A percentile compares a stretch with the other conserved stretches of the same genome.
Evolutionary conservation across 176 grass and related monocot species (phyloP).

Genomic region (Chloris gayana): DNA sequence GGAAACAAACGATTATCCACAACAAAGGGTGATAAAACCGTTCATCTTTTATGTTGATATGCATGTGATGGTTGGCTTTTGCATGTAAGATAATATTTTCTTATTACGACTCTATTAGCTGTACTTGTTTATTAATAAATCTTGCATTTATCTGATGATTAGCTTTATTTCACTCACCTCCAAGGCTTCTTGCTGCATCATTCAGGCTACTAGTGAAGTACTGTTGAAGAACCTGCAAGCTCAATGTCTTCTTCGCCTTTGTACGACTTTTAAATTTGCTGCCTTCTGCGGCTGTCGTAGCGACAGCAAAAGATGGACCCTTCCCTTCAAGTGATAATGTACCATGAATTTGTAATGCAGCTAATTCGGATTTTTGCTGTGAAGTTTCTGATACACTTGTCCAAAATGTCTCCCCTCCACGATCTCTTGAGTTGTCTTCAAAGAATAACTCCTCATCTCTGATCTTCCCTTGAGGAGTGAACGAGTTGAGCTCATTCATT

Average conservation of each 20-base stretch:
- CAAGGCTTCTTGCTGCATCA: constrained; percentile 92
- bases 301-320: constrained; percentile 36
- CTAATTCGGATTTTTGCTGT: constrained; percentile 54
- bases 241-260: constrained; percentile 84
- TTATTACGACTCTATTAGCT: no score
- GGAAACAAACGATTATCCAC: constrained; percentile 24
- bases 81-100: constrained; percentile 33
- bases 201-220: constrained; percentile 95
- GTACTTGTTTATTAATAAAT: no score
- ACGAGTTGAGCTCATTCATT: constrained; percentile 60
- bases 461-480: constrained; percentile 47
- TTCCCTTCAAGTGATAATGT: constrained; percentile 36
- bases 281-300: constrained; percentile 37
- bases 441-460: constrained; percentile 52
- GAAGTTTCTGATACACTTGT: constrained; percentile 41
- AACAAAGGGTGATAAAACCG: constrained; percentile 37
- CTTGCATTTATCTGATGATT: constrained; percentile 27
- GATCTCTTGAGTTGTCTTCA: constrained; percentile 35
- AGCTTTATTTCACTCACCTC: constrained; percentile 68
- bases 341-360: constrained; percentile 36
- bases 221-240: constrained; percentile 78
- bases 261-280: constrained; percentile 67
- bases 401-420: constrained; percentile 41
- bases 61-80: constrained; percentile 45
- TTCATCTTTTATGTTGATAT: constrained; percentile 30